Percentiles rank a stretch among this genome's conserved stretches.
phyloP scores from a whole-genome alignment of 83 land plant species.

The Picea mariana region DNA sequence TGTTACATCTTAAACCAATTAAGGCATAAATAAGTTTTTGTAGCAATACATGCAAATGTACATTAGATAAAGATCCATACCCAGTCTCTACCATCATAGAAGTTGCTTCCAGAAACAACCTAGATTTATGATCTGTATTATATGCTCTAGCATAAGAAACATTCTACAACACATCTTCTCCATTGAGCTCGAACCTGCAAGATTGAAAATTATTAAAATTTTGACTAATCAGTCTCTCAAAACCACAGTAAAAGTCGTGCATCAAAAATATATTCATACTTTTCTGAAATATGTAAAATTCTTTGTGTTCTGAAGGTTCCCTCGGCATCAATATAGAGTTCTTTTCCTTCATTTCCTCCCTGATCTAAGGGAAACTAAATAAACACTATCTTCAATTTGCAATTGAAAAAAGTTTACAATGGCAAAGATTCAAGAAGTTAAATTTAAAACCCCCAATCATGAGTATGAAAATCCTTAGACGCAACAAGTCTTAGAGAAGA shows the following conservation, averaged over 20 bases:
- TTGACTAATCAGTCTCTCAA: not conserved
- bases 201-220: not conserved
- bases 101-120: slow-evolving; percentile 91
- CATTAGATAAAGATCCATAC: slow-evolving; percentile 5
- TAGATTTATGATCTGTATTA: slow-evolving; percentile 39
- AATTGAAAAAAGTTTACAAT: too few relatives aligned
- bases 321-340: slow-evolving; percentile 95
- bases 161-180: slow-evolving; percentile 96
- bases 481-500: too few relatives aligned
- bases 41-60: not conserved
- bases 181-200: slow-evolving; percentile 83
- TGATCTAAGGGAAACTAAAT: too few relatives aligned
- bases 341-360: slow-evolving; percentile 66
- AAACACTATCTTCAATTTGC: too few relatives aligned
- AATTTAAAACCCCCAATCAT: too few relatives aligned
- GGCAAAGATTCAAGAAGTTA: too few relatives aligned
- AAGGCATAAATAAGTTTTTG: too few relatives aligned
- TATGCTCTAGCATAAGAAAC: slow-evolving; percentile 97
- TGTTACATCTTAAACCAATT: too few relatives aligned
- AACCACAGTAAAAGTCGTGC: not conserved
- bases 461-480: too few relatives aligned
- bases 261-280: slow-evolving; percentile 31
- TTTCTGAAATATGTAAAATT: slow-evolving; percentile 91
- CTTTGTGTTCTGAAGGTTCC: slow-evolving; percentile 93
- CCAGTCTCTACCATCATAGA: slow-evolving; percentile 99